These are phyloP conservation scores for Fusarium aywerte DNA, from an alignment of 2,329 filamentous ascomycete genomes.

Conservation along the genomic window DNA sequence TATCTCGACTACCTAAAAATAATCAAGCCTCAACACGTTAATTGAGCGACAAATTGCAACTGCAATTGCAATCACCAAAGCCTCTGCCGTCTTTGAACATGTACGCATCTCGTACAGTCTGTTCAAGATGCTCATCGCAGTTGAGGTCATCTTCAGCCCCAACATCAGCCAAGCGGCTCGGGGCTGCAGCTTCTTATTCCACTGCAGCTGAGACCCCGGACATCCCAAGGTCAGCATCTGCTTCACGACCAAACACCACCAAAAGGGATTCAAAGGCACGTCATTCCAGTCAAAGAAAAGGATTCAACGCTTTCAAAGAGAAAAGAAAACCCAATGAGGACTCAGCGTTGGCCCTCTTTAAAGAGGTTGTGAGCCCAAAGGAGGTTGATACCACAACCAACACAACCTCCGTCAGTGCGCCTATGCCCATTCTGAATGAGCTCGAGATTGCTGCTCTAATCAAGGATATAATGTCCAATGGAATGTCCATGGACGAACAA, in stretches of 20 bases:
- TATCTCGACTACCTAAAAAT: slow-evolving; percentile 37
- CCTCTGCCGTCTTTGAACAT: slow-evolving; percentile 41
- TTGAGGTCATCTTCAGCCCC: slow-evolving; percentile 37
- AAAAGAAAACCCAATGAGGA: slow-evolving; percentile 27
- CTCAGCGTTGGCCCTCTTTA: slow-evolving; percentile 50
- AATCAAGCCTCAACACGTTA: slow-evolving; percentile 19
- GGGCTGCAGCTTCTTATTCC: slow-evolving; percentile 40
- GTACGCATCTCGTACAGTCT: slow-evolving; percentile 51
- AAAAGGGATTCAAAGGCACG: slow-evolving; percentile 7
- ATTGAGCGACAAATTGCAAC: slow-evolving; percentile 19
- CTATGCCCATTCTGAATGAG: slow-evolving; percentile 37
- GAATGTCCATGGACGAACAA: slow-evolving; percentile 22
- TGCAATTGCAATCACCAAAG: not conserved
- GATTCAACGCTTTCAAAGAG: slow-evolving; percentile 8
- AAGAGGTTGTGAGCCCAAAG: slow-evolving; percentile 49
- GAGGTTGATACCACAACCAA: slow-evolving; percentile 2
- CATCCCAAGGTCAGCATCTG: slow-evolving; percentile 12
- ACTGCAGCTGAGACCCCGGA: slow-evolving; percentile 35
- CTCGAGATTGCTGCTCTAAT: slow-evolving; percentile 49
- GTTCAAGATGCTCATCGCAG: slow-evolving; percentile 51
- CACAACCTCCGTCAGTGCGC: not conserved
- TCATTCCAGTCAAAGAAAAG: not conserved
- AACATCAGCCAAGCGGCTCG: slow-evolving; percentile 33
- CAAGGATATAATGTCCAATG: slow-evolving; percentile 40
- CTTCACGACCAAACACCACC: slow-evolving; percentile 6